Percentiles rank a stretch among this genome's conserved stretches.
Conservation (phyloP, 1,284 basidiomycete species). For the Naganishia liquefaciens region DNA sequence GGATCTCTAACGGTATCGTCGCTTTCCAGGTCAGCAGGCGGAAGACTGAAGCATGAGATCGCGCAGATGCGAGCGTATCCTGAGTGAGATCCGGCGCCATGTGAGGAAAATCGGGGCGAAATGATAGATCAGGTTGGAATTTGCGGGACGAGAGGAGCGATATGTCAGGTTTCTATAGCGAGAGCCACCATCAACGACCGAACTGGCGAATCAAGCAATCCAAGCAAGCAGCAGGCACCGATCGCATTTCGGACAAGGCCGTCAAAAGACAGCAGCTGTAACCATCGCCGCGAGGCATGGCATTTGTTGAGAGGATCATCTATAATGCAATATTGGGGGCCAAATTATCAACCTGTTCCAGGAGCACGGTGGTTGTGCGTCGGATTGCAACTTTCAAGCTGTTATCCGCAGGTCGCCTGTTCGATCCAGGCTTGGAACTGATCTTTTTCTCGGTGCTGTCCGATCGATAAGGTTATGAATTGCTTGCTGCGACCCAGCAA, state of each 20-base stretch:
- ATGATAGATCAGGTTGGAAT: background rate
- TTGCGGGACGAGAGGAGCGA: background rate
- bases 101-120: background rate
- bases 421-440: conserved; percentile 15
- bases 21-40: conserved; percentile 52
- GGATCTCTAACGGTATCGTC: conserved; percentile 45
- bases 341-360: conserved; percentile 1
- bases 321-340: background rate
- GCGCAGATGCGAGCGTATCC: conserved; percentile 33
- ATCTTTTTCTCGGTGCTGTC: conserved; percentile 1
- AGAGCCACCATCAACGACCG: too few relatives aligned
- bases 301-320: too few relatives aligned
- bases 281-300: too few relatives aligned
- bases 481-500: too few relatives aligned
- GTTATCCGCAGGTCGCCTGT: conserved; percentile 21
- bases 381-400: conserved; percentile 19
- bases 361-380: conserved; percentile 31
- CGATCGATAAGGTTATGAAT: too few relatives aligned
- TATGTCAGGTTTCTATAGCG: too few relatives aligned
- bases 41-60: conserved; percentile 49
- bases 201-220: too few relatives aligned
- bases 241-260: too few relatives aligned
- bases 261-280: too few relatives aligned
- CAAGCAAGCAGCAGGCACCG: too few relatives aligned
- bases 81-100: conserved; percentile 4